Conservation (phyloP, 2,329 filamentous ascomycete genomes). For the Metarhizium rileyi region DNA sequence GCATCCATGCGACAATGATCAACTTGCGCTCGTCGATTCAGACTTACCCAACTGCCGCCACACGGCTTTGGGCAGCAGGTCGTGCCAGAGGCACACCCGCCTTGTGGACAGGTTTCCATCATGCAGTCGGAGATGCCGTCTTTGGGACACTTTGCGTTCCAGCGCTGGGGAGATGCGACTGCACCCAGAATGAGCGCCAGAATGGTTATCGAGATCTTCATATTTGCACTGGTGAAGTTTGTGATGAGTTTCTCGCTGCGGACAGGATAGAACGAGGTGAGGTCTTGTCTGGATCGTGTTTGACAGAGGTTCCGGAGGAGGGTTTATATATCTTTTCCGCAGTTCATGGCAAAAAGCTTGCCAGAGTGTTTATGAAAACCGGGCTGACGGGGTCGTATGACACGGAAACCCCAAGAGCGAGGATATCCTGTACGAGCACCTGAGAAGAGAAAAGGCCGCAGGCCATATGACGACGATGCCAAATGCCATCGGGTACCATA, state of each 20-base stretch:
- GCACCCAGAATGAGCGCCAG: not conserved
- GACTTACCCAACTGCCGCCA: not conserved
- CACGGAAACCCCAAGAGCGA: no score
- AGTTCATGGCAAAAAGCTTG: no score
- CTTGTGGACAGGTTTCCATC: not conserved
- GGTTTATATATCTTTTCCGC: not conserved
- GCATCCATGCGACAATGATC: not conserved
- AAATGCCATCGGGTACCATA: not conserved
- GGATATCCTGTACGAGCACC: not conserved
- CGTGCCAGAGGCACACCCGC: not conserved
- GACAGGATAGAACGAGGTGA: no score
- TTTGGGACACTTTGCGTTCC: not conserved
- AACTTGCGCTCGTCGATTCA: not conserved
- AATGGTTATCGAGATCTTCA: not conserved
- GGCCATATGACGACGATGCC: not conserved
- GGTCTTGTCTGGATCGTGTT: not conserved
- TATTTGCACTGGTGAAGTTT: not conserved
- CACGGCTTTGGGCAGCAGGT: not conserved
- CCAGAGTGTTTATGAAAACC: no score
- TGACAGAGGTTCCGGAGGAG: not conserved
- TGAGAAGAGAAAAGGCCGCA: not conserved
- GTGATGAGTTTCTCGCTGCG: no score
- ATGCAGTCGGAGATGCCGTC: accelerated
- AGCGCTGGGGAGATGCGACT: not conserved
- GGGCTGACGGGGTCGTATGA: not conserved